Percentiles rank a stretch among this genome's conserved stretches.
phyloP scores from a whole-genome alignment of 2,329 filamentous ascomycete species.

The Aspergillus transmontanensis region DNA sequence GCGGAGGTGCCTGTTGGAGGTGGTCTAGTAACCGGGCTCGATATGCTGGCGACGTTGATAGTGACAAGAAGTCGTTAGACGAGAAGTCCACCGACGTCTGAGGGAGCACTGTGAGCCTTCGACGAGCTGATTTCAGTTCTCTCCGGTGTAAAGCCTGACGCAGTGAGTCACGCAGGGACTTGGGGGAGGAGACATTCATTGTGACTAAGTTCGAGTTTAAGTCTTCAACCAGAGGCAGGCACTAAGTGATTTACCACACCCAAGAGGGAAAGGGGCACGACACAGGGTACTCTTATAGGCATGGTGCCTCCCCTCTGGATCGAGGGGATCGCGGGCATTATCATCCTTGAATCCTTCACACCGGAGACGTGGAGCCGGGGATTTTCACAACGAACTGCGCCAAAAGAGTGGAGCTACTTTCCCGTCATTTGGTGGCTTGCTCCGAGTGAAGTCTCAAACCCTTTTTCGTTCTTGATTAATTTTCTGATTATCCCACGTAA shows the following conservation, averaged over 20 bases:
- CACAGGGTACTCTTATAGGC: not conserved
- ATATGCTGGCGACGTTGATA: constrained; percentile 53
- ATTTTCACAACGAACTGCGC: constrained; percentile 1
- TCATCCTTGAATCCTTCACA: constrained; percentile 8
- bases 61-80: constrained; percentile 67
- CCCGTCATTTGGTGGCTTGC: constrained; percentile 6
- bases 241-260: not conserved
- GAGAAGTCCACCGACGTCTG: constrained; percentile 59
- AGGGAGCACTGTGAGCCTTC: constrained; percentile 51
- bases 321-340: not conserved
- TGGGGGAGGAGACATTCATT: constrained; percentile 16
- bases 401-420: not conserved
- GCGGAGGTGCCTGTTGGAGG: constrained; percentile 38
- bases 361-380: constrained; percentile 8
- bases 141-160: constrained; percentile 41
- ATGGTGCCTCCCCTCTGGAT: not conserved
- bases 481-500: not conserved
- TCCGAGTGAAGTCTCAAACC: not conserved
- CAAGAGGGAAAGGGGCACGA: not conserved
- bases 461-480: not conserved
- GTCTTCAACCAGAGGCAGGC: not conserved
- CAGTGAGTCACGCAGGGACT: constrained; percentile 33
- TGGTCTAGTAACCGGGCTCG: constrained; percentile 53
- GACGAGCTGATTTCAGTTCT: constrained; percentile 47
- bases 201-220: not conserved